Evolutionary conservation across 306 rosid species (phyloP).

Genomic region (Rubus parviflorus): DNA sequence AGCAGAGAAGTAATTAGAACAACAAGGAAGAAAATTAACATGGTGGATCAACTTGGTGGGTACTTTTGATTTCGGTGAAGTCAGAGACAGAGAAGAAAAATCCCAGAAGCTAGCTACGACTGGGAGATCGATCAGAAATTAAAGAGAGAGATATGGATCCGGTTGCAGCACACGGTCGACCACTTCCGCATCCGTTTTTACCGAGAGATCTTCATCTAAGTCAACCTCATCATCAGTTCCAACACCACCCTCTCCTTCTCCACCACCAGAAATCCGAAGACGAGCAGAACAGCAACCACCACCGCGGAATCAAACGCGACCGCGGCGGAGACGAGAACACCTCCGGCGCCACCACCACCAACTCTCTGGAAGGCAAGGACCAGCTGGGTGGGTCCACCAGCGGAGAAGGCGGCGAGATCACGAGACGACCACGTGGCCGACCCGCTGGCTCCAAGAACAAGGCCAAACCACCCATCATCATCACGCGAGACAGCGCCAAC

Average conservation of each 20-base stretch:
- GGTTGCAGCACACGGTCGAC: slow-evolving; percentile 78
- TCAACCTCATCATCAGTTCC: slow-evolving; percentile 69
- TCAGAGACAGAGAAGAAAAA: background rate
- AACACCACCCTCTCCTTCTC: slow-evolving; percentile 33
- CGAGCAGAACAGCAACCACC: slow-evolving; percentile 43
- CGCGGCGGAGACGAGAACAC: slow-evolving; percentile 52
- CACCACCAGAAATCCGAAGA: slow-evolving; percentile 61
- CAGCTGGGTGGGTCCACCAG: slow-evolving; percentile 31
- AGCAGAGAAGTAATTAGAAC: background rate
- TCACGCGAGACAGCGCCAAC: slow-evolving; percentile 87
- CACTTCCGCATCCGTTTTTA: slow-evolving; percentile 81
- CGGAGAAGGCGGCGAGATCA: slow-evolving; percentile 42
- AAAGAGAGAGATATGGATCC: slow-evolving; percentile 57
- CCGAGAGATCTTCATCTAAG: slow-evolving; percentile 73
- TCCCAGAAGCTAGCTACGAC: background rate
- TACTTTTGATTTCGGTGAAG: background rate
- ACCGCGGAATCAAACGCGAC: slow-evolving; percentile 59
- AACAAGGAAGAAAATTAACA: background rate
- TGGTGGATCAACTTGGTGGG: background rate
- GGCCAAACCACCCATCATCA: slow-evolving; percentile 89
- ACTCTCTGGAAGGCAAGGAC: slow-evolving; percentile 34
- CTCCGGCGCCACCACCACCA: slow-evolving; percentile 11
- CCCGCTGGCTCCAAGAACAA: slow-evolving; percentile 90
- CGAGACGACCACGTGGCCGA: slow-evolving; percentile 76
- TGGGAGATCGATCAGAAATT: background rate